Conservation (phyloP, 768 basidiomycete species). For the Rhodotorula sphaerocarpa region DNA sequence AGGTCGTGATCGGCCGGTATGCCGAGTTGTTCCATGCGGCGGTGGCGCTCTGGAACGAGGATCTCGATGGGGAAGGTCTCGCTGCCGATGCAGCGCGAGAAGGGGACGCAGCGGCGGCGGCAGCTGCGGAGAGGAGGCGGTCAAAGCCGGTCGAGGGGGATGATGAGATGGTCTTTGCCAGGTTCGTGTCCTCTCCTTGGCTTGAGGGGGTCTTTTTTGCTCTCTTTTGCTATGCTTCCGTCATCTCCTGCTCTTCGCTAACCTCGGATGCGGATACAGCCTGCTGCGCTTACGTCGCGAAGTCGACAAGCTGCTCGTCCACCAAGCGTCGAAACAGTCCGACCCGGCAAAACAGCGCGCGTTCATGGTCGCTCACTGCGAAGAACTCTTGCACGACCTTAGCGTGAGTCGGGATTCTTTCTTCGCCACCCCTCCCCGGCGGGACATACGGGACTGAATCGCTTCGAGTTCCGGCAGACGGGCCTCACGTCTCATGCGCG, state of each 20-base stretch:
- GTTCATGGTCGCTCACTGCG: conserved; percentile 65
- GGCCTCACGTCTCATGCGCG: conserved; percentile 70
- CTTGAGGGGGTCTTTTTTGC: too few relatives aligned
- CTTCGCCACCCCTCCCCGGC: background rate
- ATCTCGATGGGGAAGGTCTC: background rate
- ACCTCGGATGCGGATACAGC: conserved; percentile 47
- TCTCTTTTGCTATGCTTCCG: background rate
- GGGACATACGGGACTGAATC: too few relatives aligned
- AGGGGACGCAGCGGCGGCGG: conserved; percentile 55
- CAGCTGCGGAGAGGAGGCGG: background rate
- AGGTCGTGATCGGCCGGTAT: conserved; percentile 66
- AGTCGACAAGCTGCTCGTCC: conserved; percentile 62
- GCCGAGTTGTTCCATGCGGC: conserved; percentile 71
- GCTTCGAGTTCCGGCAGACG: too few relatives aligned
- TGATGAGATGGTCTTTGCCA: conserved; percentile 82
- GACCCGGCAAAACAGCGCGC: conserved; percentile 59
- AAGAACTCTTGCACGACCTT: conserved; percentile 63
- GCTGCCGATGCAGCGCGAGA: conserved; percentile 46
- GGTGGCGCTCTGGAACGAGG: conserved; percentile 56
- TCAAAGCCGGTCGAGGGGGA: background rate
- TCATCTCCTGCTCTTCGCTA: background rate
- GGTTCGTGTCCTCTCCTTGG: too few relatives aligned
- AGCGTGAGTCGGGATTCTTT: conserved; percentile 49
- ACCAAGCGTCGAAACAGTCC: conserved; percentile 61
- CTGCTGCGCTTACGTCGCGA: conserved; percentile 77